phyloP scores from a whole-genome alignment of 2,329 filamentous ascomycete genomes.

The Colletotrichum zoysiae region DNA sequence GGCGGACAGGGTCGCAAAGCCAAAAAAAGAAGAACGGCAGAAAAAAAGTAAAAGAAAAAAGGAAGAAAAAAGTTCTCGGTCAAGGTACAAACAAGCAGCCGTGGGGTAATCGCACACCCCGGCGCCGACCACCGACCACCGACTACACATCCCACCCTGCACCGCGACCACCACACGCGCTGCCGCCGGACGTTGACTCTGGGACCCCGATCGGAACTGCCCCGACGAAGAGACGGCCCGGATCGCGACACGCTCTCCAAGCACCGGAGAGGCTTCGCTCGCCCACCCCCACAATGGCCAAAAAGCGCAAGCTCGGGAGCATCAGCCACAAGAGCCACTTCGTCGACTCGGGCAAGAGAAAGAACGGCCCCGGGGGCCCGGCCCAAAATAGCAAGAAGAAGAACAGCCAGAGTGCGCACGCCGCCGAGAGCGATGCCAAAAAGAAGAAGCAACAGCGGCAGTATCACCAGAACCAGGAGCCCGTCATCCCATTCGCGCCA shows the following conservation, averaged over 20 bases:
- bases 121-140: constrained; percentile 27
- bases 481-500: constrained; percentile 75
- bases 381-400: constrained; percentile 40
- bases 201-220: background rate
- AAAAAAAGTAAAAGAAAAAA: constrained; percentile 9
- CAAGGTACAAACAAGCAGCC: constrained; percentile 9
- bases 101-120: constrained; percentile 30
- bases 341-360: constrained; percentile 38
- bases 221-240: constrained; percentile 8
- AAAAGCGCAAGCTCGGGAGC: constrained; percentile 59
- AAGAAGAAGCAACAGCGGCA: constrained; percentile 42
- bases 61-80: constrained; percentile 25
- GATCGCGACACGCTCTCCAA: background rate
- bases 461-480: constrained; percentile 53
- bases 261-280: constrained; percentile 4
- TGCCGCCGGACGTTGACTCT: constrained; percentile 1
- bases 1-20: constrained; percentile 28
- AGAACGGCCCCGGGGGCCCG: constrained; percentile 30
- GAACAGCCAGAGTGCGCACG: constrained; percentile 32
- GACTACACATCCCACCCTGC: constrained; percentile 25
- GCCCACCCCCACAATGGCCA: constrained; percentile 49
- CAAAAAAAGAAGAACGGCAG: background rate
- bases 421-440: constrained; percentile 26
- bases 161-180: constrained; percentile 19
- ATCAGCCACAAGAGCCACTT: constrained; percentile 39